Base-by-base conservation (phyloP, 192 early-diverging fungal genomes). In the Linderina pennispora region DNA sequence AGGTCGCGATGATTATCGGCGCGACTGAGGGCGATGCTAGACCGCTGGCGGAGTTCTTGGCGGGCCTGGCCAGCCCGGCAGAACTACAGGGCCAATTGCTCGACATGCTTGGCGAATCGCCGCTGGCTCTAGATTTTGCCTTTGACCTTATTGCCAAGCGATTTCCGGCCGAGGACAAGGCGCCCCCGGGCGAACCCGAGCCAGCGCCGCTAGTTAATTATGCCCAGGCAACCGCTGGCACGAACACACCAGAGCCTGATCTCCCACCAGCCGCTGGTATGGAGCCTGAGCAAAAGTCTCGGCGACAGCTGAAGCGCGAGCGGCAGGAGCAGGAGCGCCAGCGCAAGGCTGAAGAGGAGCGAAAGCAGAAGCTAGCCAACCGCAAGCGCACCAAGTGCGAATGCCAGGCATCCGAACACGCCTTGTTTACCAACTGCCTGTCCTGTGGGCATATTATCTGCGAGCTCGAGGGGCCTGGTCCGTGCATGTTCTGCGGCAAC, bases 391-490 rank as follows among this genome's bases (percentile, higher is more conserved):
- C 31, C 7, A 55, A 45, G 34, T 72, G 68, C 46, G 68, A 72
- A 34, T 72, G 68, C 53, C 68, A 72, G 33, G 76, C 72, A 9
- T 49, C 72, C 1, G 56, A 47, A 7, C 76, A 78, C 24, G 41
- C 28, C 18, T 44, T 78, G 41, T 21, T 78, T 2, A 70, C 67
- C 3, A 78, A 78, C 57, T 78, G 76, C 40, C 48, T 78, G 16
- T 44, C 43, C 10, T 78, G 76, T 43, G 76, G 76, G 7, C 76
- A 67, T 23, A 78, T 78, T 21, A 52, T 78, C 18, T 78, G 76
- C 48, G 55, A 49, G 17, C 26, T 22, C 16, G 76, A 78, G 24
- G 76, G 76, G 1, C 67, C 62, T 0, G 76, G 76, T 0, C 67
- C 76, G 8, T 78, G 76, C 47, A 53, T 71, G 52, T 68, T 61